A percentile compares a stretch with the other conserved stretches of the same genome.
These are phyloP conservation scores for Salix dunnii DNA, from an alignment of 345 rosid genomes.

Conservation along the genomic window DNA sequence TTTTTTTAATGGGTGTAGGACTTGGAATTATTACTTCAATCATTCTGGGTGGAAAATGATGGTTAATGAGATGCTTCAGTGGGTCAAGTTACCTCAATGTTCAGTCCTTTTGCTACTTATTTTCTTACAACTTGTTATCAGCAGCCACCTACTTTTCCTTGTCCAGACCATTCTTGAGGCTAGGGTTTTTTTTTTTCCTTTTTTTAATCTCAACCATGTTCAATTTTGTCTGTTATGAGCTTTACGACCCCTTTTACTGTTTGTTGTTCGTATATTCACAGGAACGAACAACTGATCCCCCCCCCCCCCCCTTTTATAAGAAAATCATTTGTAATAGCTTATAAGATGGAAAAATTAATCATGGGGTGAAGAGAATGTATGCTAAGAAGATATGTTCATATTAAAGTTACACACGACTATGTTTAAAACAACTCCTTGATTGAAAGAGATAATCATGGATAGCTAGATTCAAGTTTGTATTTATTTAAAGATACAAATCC, in stretches of 20 bases:
- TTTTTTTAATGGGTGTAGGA: constrained; percentile 7
- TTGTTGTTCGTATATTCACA: background rate
- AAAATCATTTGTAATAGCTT: too few relatives aligned
- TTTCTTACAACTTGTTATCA: background rate
- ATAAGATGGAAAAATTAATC: too few relatives aligned
- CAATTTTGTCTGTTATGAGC: background rate
- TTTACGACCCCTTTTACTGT: background rate
- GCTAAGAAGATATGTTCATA: too few relatives aligned
- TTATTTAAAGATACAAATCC: too few relatives aligned
- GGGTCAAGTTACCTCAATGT: background rate
- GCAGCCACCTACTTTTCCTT: background rate
- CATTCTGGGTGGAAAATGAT: constrained; percentile 48
- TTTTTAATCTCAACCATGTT: background rate
- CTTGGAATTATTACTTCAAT: constrained; percentile 45
- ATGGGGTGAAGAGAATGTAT: too few relatives aligned
- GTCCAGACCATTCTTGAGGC: background rate
- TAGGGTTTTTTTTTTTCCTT: background rate
- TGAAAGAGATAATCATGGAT: too few relatives aligned
- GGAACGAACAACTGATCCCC: background rate
- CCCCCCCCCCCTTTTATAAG: too few relatives aligned
- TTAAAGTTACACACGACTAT: too few relatives aligned
- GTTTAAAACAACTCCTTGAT: too few relatives aligned
- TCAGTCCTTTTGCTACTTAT: background rate
- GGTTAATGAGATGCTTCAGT: background rate
- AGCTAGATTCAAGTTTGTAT: too few relatives aligned